phyloP scores from a whole-genome alignment of 768 basidiomycete genomes.

The Pholiota microspora region DNA sequence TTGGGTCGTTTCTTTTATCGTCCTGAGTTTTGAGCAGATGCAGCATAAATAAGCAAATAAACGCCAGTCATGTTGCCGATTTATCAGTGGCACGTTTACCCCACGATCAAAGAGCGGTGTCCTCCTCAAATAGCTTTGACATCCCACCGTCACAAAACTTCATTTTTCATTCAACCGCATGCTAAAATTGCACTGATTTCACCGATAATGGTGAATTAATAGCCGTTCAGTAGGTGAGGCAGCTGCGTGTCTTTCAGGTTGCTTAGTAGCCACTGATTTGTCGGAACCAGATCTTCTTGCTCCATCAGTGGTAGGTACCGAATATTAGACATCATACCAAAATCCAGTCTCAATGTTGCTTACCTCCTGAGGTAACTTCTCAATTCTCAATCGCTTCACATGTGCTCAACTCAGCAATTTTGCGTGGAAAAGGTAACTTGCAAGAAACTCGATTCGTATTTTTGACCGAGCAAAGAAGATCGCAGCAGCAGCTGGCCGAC shows the following conservation, averaged over 20 bases:
- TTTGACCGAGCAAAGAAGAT: conserved; percentile 4
- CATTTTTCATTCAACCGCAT: neutral
- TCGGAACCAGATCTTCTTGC: no score
- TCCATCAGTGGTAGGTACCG: no score
- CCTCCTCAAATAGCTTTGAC: neutral
- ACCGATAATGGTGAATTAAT: neutral
- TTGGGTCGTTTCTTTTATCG: neutral
- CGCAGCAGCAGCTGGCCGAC: conserved; percentile 3
- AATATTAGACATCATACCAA: no score
- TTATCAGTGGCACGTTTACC: neutral
- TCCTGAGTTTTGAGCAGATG: no score
- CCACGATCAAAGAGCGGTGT: neutral
- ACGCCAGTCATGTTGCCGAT: no score
- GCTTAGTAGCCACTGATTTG: no score
- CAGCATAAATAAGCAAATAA: no score
- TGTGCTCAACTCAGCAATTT: no score
- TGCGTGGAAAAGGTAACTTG: neutral
- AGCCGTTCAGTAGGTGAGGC: neutral
- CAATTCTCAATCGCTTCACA: no score
- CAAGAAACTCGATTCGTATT: neutral
- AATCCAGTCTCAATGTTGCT: no score
- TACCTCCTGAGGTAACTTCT: no score
- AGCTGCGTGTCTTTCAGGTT: neutral
- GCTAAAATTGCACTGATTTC: no score
- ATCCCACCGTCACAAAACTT: neutral